Evolutionary conservation across 1,139 yeast genomes (phyloP).

Genomic region (Yamadazyma siamensis): DNA sequence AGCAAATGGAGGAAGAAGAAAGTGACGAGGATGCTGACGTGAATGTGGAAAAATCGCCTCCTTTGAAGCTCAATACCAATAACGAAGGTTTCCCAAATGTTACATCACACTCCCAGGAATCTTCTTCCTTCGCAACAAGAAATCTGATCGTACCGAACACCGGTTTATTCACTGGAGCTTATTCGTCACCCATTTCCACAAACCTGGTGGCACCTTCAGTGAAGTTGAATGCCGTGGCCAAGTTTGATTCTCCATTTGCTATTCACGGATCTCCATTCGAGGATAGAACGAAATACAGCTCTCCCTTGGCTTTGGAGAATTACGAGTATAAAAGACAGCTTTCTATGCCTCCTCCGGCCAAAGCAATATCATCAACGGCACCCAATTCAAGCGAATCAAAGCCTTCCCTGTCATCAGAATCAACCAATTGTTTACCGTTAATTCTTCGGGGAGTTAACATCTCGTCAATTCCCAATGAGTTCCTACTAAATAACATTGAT

Average conservation of each 20-base stretch:
- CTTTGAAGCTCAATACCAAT: constrained; percentile 28
- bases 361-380: background rate
- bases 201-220: constrained; percentile 9
- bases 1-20: constrained; percentile 24
- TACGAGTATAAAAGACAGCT: constrained; percentile 13
- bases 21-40: constrained; percentile 36
- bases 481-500: constrained; percentile 35
- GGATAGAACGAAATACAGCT: constrained; percentile 13
- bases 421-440: constrained; percentile 60
- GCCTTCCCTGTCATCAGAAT: constrained; percentile 21
- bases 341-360: constrained; percentile 4
- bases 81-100: constrained; percentile 4
- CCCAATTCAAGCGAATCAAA: constrained; percentile 2
- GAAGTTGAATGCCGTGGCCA: constrained; percentile 11
- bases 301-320: constrained; percentile 12
- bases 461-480: constrained; percentile 53
- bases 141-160: constrained; percentile 3
- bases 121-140: too few species aligned
- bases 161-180: constrained; percentile 17
- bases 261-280: constrained; percentile 19
- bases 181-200: constrained; percentile 25
- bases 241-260: constrained; percentile 30
- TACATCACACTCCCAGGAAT: constrained; percentile 3
- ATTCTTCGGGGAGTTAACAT: constrained; percentile 60
- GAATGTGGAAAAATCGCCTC: constrained; percentile 15